Base-by-base conservation (phyloP, 257 asterid species). In the Phtheirospermum japonicum region DNA sequence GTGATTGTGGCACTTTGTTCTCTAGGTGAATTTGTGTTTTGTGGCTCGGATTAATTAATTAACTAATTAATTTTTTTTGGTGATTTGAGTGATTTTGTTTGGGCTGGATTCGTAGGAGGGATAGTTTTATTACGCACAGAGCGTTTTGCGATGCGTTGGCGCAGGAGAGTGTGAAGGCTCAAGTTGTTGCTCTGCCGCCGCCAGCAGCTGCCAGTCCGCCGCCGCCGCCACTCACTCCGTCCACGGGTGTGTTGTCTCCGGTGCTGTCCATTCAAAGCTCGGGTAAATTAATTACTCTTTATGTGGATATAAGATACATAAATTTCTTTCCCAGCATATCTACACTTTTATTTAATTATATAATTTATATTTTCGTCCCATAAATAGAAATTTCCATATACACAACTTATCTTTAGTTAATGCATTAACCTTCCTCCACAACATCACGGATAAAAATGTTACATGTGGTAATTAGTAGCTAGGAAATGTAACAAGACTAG, bases 111-210 rank as follows among this genome's bases (percentile, higher is more conserved):
- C 7, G 23, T n/a, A 91, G 98, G 91, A 83, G 90, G 75, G 98
- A 91, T 67, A 88, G 98, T 64, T 91, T 88, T 62, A 82, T 86
- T 7, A 85, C 96, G 66, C 98, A 91, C 46, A 81, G 95, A 58
- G 95, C 95, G 8, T 88, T 91, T 42, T 91, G 98, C 68, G 96
- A 91, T 73, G 96, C 95, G 26, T 79, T 90, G 72, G 94, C 98
- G 1, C 87, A 88, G 75, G 97, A 90, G 79, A 82, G 81, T 57
- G 81, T 73, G 78, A 76, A 74, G 57, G 76, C 28, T n/a, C 73
- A 65, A 59, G 68, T 26, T 4, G 67, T 45, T 28, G 66, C 69
- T 0, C 73, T 74, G 5, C 66, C 72, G 58, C 52, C 71, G 34
- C 20, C 67, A 2, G 18, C 54, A 0, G 84, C 83, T 4, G 71